Evolutionary conservation across 1,284 basidiomycete species (phyloP), one percentile per base, ranked within the genome.

Genomic region (Moesziomyces antarcticus): DNA sequence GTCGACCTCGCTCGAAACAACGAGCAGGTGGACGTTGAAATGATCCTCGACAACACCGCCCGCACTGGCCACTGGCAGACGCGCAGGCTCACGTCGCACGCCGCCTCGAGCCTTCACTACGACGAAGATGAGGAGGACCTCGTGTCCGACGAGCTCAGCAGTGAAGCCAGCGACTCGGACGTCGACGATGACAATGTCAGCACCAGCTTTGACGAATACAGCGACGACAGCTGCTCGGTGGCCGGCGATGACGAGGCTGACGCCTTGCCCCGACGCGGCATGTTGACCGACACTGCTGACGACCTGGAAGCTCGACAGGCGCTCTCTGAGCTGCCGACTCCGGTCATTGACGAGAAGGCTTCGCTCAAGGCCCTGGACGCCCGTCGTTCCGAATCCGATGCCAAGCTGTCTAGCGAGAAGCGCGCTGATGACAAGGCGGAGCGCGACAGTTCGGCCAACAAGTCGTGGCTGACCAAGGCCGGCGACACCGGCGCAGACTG

Each of bases 1-100:
- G 86, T 90, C 37, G 93, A 97, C 78, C 86, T 94, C 35, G 89
- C 90, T 0, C 87, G 87, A 10, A 85, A 87, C n/a, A 88, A 87
- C 43, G 90, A 86, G 68, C 86, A 85, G 74, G 81, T 80, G 69
- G 85, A 86, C 43, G 85, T 88, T 35, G 83, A 86, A 69, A 73
- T 75, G 16, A 65, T 87, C 14, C 80, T 87, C 44, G 65, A 66
- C 52, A 70, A 64, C 45, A 72, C 63, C 5, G 61, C 64, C 5
- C 59, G 64, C 9, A 68, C 71, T 4, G 70, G 63, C 22, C 66
- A 65, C 56, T 68, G 65, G 65, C 61, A 63, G 62, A 71, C 59
- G 9, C 70, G 70, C 7, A 51, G 59, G 41, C 58, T 67, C 41
- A 59, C 70, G 5, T 67, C 64, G 4, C 70, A 73, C 35, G 51